A percentile compares a stretch with the other conserved stretches of the same genome.
Evolutionary conservation across 148 eudicot genomes (phyloP).

Genomic region (Dianthus caryophyllus): DNA sequence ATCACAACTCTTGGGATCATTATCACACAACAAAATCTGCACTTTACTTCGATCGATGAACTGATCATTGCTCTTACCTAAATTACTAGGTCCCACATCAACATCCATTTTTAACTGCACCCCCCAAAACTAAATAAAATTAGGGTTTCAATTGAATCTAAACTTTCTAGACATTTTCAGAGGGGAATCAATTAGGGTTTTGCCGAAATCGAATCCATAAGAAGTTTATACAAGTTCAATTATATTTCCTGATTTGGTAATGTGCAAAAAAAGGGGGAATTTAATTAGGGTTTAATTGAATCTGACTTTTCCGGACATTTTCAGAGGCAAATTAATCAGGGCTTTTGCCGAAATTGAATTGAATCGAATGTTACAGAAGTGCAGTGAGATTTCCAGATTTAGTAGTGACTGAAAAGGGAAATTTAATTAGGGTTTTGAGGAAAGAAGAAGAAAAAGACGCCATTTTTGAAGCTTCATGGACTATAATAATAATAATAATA

Average conservation of each 20-base stretch:
- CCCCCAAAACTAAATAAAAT: not conserved
- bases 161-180: not conserved
- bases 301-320: not conserved
- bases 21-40: slow-evolving; percentile 79
- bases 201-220: not conserved
- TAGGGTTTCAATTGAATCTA: not conserved
- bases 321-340: not conserved
- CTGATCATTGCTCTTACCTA: slow-evolving; percentile 46
- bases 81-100: slow-evolving; percentile 32
- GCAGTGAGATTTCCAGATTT: slow-evolving; percentile 28
- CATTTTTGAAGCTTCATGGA: slow-evolving; percentile 18
- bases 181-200: not conserved
- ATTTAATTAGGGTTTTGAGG: slow-evolving; percentile 12
- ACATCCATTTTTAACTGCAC: slow-evolving; percentile 16
- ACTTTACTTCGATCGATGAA: slow-evolving; percentile 89
- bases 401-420: slow-evolving; percentile 11
- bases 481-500: no score
- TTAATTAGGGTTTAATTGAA: not conserved
- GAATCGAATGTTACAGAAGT: slow-evolving; percentile 27
- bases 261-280: slow-evolving; percentile 11
- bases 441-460: slow-evolving; percentile 16
- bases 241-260: slow-evolving; percentile 4
- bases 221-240: slow-evolving; percentile 41
- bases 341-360: no score
- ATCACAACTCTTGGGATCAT: slow-evolving; percentile 53